Percentiles rank a stretch among this genome's conserved stretches.
Conservation (phyloP, 2,329 filamentous ascomycete genomes). For the Chaetomiaceae sp. region DNA sequence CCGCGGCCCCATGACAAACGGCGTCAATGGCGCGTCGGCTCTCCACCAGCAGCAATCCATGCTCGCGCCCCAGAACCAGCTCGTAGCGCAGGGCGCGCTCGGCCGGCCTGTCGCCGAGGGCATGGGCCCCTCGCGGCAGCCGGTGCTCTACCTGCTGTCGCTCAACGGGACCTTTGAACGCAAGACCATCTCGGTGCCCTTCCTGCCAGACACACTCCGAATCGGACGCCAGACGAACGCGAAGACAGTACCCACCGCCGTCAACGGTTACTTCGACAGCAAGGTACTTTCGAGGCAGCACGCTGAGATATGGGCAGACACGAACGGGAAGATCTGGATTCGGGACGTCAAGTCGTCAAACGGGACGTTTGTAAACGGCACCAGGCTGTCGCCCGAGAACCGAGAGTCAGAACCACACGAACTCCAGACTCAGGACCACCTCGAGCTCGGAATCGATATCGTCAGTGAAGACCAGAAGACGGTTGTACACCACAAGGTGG, state of each 20-base stretch:
- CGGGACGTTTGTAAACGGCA: slow-evolving; percentile 94
- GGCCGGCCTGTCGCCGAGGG: slow-evolving; percentile 64
- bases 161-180: slow-evolving; percentile 96
- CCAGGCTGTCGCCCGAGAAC: slow-evolving; percentile 86
- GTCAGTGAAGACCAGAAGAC: slow-evolving; percentile 98
- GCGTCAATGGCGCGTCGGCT: slow-evolving; percentile 39
- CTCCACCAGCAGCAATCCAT: slow-evolving; percentile 38
- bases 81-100: slow-evolving; percentile 40
- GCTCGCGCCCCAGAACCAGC: slow-evolving; percentile 35
- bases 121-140: slow-evolving; percentile 55
- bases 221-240: slow-evolving; percentile 97
- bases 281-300: slow-evolving; percentile 96
- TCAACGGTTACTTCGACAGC: slow-evolving; percentile 96
- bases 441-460: slow-evolving; percentile 96
- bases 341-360: slow-evolving; percentile 98
- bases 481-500: slow-evolving; percentile 96
- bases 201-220: slow-evolving; percentile 84
- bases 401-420: slow-evolving; percentile 95
- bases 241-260: slow-evolving; percentile 84
- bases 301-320: slow-evolving; percentile 88
- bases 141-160: slow-evolving; percentile 79
- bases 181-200: slow-evolving; percentile 92
- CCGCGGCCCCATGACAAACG: slow-evolving; percentile 37
- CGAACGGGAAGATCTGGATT: slow-evolving; percentile 87
- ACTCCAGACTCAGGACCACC: slow-evolving; percentile 80